Evolutionary conservation across 768 basidiomycete species (phyloP).

Genomic region (Mycena alexandri): DNA sequence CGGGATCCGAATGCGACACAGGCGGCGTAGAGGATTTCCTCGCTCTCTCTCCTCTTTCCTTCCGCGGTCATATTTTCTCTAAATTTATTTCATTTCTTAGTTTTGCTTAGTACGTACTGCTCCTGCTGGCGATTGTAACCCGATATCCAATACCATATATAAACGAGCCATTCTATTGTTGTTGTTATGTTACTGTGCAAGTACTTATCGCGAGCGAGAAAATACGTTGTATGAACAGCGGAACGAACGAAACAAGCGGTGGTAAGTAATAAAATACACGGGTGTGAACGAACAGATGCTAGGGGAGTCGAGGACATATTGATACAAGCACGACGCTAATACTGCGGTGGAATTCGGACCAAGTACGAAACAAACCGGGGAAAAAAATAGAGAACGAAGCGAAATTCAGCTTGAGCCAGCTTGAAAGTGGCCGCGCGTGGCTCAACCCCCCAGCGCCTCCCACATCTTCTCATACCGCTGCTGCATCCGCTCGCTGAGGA

Average conservation of each 20-base stretch:
- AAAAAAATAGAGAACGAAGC: background rate
- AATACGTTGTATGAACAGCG: constrained; percentile 7
- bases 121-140: constrained; percentile 27
- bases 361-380: too few species aligned
- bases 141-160: constrained; percentile 14
- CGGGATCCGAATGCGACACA: constrained; percentile 55
- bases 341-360: constrained; percentile 28
- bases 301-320: background rate
- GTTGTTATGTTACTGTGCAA: too few species aligned
- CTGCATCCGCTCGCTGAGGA: constrained; percentile 64
- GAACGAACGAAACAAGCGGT: constrained; percentile 18
- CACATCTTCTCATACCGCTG: constrained; percentile 68
- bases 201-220: too few species aligned
- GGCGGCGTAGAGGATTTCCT: constrained; percentile 28
- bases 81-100: constrained; percentile 24
- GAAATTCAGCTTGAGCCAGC: too few species aligned
- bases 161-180: too few species aligned
- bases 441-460: constrained; percentile 56
- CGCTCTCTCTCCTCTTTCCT: background rate
- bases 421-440: too few species aligned
- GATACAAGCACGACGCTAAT: constrained; percentile 35
- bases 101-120: constrained; percentile 22
- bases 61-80: constrained; percentile 13
- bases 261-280: background rate
- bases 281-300: constrained; percentile 20